A percentile compares a stretch with the other conserved stretches of the same genome.
phyloP scores from a whole-genome alignment of 345 rosid species.

The Hibiscus tridactylites region DNA sequence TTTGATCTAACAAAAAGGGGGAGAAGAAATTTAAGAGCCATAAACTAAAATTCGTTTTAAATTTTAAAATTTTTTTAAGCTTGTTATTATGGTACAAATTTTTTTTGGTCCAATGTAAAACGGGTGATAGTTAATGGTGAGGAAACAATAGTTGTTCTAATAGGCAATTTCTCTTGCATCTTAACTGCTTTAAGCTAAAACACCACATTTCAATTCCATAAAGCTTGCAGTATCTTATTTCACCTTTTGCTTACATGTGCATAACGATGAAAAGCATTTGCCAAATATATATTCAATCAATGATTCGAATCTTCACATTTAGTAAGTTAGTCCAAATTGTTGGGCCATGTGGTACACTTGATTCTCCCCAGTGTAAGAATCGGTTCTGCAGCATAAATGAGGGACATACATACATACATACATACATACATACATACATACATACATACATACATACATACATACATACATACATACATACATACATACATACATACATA shows the following conservation, averaged over 20 bases:
- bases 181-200: not conserved
- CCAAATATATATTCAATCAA: not conserved
- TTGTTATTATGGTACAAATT: too few relatives aligned
- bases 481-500: not conserved
- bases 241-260: not conserved
- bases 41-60: too few relatives aligned
- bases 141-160: too few relatives aligned
- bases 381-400: conserved; percentile 82
- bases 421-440: too few relatives aligned
- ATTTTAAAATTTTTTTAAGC: too few relatives aligned
- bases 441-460: not conserved
- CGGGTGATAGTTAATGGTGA: too few relatives aligned
- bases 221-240: not conserved
- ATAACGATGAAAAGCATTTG: not conserved
- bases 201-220: not conserved
- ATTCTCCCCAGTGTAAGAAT: conserved; percentile 69
- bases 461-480: not conserved
- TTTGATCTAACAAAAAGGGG: too few relatives aligned
- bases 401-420: too few relatives aligned
- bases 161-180: not conserved
- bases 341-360: conserved; percentile 75
- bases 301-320: not conserved
- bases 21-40: too few relatives aligned
- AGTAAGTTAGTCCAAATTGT: conserved; percentile 89
- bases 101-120: too few relatives aligned